These are phyloP conservation scores for Allium cepa DNA, from an alignment of 106 monocot species.

Conservation along the genomic window DNA sequence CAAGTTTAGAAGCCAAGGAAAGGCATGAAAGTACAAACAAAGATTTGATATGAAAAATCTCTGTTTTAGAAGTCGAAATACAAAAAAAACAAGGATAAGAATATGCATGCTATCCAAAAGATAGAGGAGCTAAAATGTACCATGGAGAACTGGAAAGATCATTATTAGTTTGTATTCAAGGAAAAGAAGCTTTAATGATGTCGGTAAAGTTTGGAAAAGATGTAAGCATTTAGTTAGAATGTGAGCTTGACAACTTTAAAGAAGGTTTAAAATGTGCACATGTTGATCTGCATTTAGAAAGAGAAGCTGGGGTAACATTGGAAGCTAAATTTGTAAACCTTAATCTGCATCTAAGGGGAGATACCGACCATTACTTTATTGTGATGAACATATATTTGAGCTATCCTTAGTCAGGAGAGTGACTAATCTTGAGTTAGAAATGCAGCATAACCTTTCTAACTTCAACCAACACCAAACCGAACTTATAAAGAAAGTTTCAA, in stretches of 20 bases:
- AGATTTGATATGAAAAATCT: slow-evolving; percentile 48
- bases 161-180: slow-evolving; percentile 22
- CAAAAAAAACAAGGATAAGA: slow-evolving; percentile 38
- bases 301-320: slow-evolving; percentile 26
- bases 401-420: slow-evolving; percentile 27
- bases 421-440: slow-evolving; percentile 38
- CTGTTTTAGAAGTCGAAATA: slow-evolving; percentile 44
- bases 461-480: slow-evolving; percentile 30
- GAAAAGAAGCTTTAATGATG: slow-evolving; percentile 34
- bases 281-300: slow-evolving; percentile 34
- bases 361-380: slow-evolving; percentile 24
- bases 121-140: slow-evolving; percentile 56
- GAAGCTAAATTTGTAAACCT: slow-evolving; percentile 37
- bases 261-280: slow-evolving; percentile 23
- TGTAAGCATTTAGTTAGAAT: slow-evolving; percentile 29
- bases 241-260: slow-evolving; percentile 44
- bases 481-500: slow-evolving; percentile 15
- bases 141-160: slow-evolving; percentile 17
- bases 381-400: slow-evolving; percentile 47
- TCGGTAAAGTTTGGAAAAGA: slow-evolving; percentile 28
- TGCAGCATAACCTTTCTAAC: slow-evolving; percentile 25
- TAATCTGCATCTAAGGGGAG: slow-evolving; percentile 44
- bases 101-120: slow-evolving; percentile 30
- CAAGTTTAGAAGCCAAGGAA: slow-evolving; percentile 37
- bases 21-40: slow-evolving; percentile 19